Percentiles rank a stretch among this genome's conserved stretches.
These are phyloP conservation scores for Xerocomus brunneocitrinus DNA, from an alignment of 768 basidiomycete species.

Conservation along the genomic window DNA sequence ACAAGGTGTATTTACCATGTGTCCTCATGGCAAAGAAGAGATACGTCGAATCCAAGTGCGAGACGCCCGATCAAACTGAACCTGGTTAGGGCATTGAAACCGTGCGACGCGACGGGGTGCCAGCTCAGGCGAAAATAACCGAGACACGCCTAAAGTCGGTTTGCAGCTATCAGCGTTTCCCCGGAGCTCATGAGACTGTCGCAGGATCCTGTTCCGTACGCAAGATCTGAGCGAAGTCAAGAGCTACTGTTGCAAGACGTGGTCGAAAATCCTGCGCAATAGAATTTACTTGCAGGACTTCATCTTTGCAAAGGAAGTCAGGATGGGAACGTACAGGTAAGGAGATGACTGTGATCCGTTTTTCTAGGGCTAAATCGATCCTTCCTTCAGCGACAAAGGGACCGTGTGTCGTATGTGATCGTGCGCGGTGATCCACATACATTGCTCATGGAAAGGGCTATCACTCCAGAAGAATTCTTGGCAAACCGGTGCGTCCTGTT, in stretches of 20 bases:
- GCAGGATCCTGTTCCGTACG: slow-evolving; percentile 85
- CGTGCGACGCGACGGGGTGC: slow-evolving; percentile 86
- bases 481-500: slow-evolving; percentile 48
- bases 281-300: slow-evolving; percentile 87
- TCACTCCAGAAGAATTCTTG: slow-evolving; percentile 68
- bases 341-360: neutral
- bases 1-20: slow-evolving; percentile 92
- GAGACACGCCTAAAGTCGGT: slow-evolving; percentile 83
- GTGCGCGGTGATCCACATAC: slow-evolving; percentile 55
- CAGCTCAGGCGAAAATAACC: slow-evolving; percentile 89
- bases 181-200: neutral
- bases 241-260: slow-evolving; percentile 77
- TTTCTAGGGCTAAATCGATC: too few relatives aligned
- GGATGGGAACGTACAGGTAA: slow-evolving; percentile 89
- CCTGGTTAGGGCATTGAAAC: slow-evolving; percentile 97
- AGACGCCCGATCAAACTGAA: slow-evolving; percentile 70
- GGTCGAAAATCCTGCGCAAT: slow-evolving; percentile 79
- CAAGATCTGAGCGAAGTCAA: slow-evolving; percentile 90
- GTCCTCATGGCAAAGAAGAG: slow-evolving; percentile 97
- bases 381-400: slow-evolving; percentile 63
- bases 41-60: slow-evolving; percentile 96
- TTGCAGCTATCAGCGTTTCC: neutral
- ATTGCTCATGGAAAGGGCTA: slow-evolving; percentile 70
- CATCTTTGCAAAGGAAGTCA: slow-evolving; percentile 91
- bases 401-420: slow-evolving; percentile 91